Base-by-base conservation (phyloP, 257 asterid genomes). In the Catharanthus roseus region DNA sequence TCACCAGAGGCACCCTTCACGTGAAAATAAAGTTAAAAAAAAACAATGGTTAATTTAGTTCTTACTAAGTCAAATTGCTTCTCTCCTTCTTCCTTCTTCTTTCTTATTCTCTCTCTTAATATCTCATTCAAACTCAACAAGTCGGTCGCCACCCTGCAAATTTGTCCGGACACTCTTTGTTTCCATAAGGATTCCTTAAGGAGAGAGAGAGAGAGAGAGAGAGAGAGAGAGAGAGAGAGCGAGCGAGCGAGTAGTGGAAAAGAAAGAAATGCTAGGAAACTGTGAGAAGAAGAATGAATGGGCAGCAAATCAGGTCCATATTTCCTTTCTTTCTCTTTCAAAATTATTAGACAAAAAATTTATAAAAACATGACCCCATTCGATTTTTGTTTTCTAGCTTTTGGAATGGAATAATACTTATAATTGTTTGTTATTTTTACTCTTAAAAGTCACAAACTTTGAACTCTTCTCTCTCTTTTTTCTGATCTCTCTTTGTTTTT, bases 401-500 rank as follows among this genome's bases (percentile, higher is more conserved):
- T 93, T 90, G 96, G 90, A 89, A 29, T 19, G 74, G 98, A 93
- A 93, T 88, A 90, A 77, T 78, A 76, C 65, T 63, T 53, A 68
- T 53, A 68, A 42, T 75, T 79, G 75, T 69, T 73, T 38, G 85
- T 82, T 86, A 56, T 72, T 84, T 71, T 79, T 81, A 77, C 56
- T 70, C 83, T 85, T 38, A 38, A 81, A 86, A 78, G 72, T 61
- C 67, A 12, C 24, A 77, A 54, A n/a, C 41, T 49, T 75, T 53
- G 58, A 28, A n/a, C 36, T 73, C 78, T 75, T 76, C 71, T 31
- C 8, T 61, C 61, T 51, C 62, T 74, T n/a, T n/a, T n/a, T 57
- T 58, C 68, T 68, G 70, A 68, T 29, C 69, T 78, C 75, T 53
- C 65, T 56, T 57, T 68, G 68, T 76, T 64, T 44, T 63, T 29